Conservation (phyloP, 2,329 filamentous ascomycete species). For the Neonectria faginata region DNA sequence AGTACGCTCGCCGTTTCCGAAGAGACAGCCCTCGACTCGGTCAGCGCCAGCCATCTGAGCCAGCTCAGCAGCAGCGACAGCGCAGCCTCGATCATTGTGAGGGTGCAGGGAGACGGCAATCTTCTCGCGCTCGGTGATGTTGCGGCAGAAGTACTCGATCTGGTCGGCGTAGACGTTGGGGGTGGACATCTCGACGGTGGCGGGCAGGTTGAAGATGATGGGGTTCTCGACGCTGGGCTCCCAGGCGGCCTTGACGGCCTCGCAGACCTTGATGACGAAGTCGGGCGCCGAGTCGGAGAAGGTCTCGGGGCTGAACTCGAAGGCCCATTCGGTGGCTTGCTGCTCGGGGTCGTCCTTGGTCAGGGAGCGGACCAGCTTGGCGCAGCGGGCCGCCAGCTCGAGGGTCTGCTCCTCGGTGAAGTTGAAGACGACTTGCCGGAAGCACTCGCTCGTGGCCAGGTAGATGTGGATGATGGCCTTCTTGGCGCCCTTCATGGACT, state of each 20-base stretch:
- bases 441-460: constrained; percentile 95
- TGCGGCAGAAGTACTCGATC: constrained; percentile 92
- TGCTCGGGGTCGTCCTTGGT: constrained; percentile 80
- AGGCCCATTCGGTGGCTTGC: constrained; percentile 75
- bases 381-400: constrained; percentile 85
- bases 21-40: constrained; percentile 89
- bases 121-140: constrained; percentile 87
- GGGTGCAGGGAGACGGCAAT: constrained; percentile 91
- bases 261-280: constrained; percentile 84
- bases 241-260: constrained; percentile 96
- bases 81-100: constrained; percentile 94
- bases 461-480: constrained; percentile 97
- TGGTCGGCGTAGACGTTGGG: constrained; percentile 97
- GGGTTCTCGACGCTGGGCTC: constrained; percentile 80
- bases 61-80: constrained; percentile 88
- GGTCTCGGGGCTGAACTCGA: constrained; percentile 86
- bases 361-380: constrained; percentile 86
- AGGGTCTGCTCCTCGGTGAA: constrained; percentile 86
- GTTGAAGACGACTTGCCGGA: constrained; percentile 90
- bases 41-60: constrained; percentile 97
- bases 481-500: constrained; percentile 88
- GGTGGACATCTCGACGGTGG: constrained; percentile 94
- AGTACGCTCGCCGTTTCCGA: constrained; percentile 94
- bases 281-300: constrained; percentile 93
- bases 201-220: constrained; percentile 97